Base-by-base conservation (phyloP, 169 alveolate species). In the Plasmodium coatneyi region DNA sequence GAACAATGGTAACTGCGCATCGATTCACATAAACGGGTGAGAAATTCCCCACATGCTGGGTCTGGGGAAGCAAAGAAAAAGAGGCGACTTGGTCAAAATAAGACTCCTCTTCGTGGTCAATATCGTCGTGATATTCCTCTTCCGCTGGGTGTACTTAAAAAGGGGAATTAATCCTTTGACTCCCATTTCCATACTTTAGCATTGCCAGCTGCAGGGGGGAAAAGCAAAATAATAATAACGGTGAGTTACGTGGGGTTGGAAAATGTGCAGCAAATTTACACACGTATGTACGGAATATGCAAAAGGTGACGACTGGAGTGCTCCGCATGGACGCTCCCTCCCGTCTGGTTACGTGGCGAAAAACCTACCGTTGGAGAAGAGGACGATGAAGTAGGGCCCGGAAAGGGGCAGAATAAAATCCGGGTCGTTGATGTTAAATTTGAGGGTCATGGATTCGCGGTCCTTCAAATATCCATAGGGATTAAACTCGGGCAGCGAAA, bases 101-200 rank as follows among this genome's bases (percentile, higher is more conserved):
- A 2, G 60, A 16, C 22, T 16, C 22, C 56, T 46, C 56, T 9
- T 46, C 19, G 1, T 46, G 5, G 16, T 9, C 3, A 6, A 10
- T n/a, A 0, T 9, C n/a, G 1, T 41, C 49, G 2, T 41, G 3
- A 14, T 71, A 12, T 72, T 22, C 74, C 74, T 19, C 30, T 60
- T 60, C 7, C 66, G 19, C 66, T 46, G 25, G 60, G 32, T 49
- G 39, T 84, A 71, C 92, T 84, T 84, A 71, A 84, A 84, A 71
- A 70, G 60, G 49, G 49, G 34, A 83, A 52, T 49, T 84, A 84
- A 22, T 84, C 93, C 34, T 74, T 84, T 30, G 93, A 49, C n/a
- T 84, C 93, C 93, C 93, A 84, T 43, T 84, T 84, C 93, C 93
- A 84, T 5, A 84, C 70, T 74, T 74, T 84, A 16, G 93, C 93